Conservation (phyloP, 75 land plant genomes). For the Pseudotsuga menziesii region DNA sequence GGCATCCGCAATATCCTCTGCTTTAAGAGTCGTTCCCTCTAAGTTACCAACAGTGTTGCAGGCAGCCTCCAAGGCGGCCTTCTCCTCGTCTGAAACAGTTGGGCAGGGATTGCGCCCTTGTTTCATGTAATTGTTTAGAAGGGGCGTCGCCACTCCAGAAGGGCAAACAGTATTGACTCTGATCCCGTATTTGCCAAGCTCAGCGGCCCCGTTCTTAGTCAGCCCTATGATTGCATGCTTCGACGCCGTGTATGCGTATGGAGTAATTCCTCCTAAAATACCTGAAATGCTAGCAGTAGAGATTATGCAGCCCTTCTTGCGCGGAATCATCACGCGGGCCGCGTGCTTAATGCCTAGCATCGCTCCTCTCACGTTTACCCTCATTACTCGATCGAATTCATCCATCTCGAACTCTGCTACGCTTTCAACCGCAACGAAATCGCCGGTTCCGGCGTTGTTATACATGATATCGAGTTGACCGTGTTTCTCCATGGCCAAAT, state of each 20-base stretch:
- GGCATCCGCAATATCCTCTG: too few relatives aligned
- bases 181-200: conserved; percentile 35
- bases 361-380: conserved; percentile 50
- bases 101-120: too few relatives aligned
- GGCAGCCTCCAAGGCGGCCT: too few relatives aligned
- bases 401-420: conserved; percentile 38
- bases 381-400: conserved; percentile 45
- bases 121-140: too few relatives aligned
- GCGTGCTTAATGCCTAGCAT: conserved; percentile 74
- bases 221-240: conserved; percentile 37
- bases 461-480: too few relatives aligned
- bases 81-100: too few relatives aligned
- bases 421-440: too few relatives aligned
- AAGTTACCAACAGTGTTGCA: too few relatives aligned
- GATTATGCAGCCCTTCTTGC: conserved; percentile 37
- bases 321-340: conserved; percentile 62
- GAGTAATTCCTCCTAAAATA: conserved; percentile 33
- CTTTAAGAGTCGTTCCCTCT: too few relatives aligned
- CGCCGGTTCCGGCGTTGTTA: too few relatives aligned
- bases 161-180: conserved; percentile 54
- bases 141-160: conserved; percentile 7
- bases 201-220: conserved; percentile 29
- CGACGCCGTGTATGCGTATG: conserved; percentile 36
- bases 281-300: conserved; percentile 43
- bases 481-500: too few relatives aligned